Conservation (phyloP, 2,329 filamentous ascomycete genomes). For the Fusarium mangiferae region DNA sequence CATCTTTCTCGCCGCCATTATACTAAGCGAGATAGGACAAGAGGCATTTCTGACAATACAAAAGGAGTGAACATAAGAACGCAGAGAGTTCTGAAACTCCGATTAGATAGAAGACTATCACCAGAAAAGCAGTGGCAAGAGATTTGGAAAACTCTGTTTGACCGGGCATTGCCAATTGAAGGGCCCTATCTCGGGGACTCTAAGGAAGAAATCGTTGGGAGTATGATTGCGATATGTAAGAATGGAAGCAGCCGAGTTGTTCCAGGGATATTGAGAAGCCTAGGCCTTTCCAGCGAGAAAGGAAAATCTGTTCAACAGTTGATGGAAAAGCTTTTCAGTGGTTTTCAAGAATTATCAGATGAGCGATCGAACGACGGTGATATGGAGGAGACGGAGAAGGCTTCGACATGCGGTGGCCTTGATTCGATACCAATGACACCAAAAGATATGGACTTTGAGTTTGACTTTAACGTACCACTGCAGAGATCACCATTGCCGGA, state of each 20-base stretch:
- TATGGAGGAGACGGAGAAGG: not conserved
- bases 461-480: not conserved
- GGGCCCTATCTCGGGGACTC: not conserved
- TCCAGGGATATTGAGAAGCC: not conserved
- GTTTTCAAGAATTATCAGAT: not conserved
- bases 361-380: rapidly evolving
- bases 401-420: not conserved
- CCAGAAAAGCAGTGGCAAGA: not conserved
- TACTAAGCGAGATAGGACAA: too few species aligned
- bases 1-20: not conserved
- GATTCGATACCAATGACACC: not conserved
- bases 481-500: not conserved
- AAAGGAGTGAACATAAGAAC: not conserved
- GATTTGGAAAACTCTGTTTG: not conserved
- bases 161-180: not conserved
- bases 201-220: not conserved
- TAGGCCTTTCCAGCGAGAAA: rapidly evolving
- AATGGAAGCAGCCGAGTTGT: not conserved
- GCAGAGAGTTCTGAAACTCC: not conserved
- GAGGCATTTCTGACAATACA: not conserved
- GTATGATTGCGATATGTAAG: not conserved
- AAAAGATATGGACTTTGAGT: not conserved
- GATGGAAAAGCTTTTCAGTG: not conserved
- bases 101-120: not conserved
- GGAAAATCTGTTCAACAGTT: not conserved